These are phyloP conservation scores for Stagonosporopsis vannaccii DNA, from an alignment of 2,329 filamentous ascomycete species.

Conservation along the genomic window DNA sequence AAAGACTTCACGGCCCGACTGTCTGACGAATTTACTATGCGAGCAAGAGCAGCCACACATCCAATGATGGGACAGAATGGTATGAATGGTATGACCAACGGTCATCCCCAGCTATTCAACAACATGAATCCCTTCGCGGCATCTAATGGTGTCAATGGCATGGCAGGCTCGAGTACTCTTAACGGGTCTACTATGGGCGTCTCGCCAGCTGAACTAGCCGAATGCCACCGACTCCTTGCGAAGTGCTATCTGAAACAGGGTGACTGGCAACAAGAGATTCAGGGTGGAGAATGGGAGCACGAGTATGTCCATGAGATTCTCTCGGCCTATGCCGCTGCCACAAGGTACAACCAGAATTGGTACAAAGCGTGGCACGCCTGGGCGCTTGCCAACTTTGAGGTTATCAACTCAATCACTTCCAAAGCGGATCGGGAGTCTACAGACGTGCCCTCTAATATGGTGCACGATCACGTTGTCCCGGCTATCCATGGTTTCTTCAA, in stretches of 20 bases:
- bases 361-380: slow-evolving; percentile 99
- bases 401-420: slow-evolving; percentile 81
- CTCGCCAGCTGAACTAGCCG: slow-evolving; percentile 54
- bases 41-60: slow-evolving; percentile 44
- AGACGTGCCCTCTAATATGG: slow-evolving; percentile 69
- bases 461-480: slow-evolving; percentile 90
- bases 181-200: slow-evolving; percentile 34
- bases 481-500: slow-evolving; percentile 97
- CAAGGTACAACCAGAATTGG: slow-evolving; percentile 91
- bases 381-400: slow-evolving; percentile 98
- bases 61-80: slow-evolving; percentile 44
- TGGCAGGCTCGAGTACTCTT: slow-evolving; percentile 51
- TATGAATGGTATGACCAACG: slow-evolving; percentile 55
- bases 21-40: slow-evolving; percentile 63
- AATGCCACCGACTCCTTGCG: slow-evolving; percentile 76
- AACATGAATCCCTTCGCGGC: slow-evolving; percentile 48
- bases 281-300: slow-evolving; percentile 88
- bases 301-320: slow-evolving; percentile 88
- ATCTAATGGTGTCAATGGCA: slow-evolving; percentile 59
- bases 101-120: slow-evolving; percentile 43
- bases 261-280: slow-evolving; percentile 89
- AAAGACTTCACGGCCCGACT: slow-evolving; percentile 68
- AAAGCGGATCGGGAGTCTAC: slow-evolving; percentile 67
- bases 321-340: slow-evolving; percentile 88
- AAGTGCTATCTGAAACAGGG: slow-evolving; percentile 97